Percentiles rank a stretch among this genome's conserved stretches.
These are phyloP conservation scores for Tolypocladium tropicale DNA, from an alignment of 2,329 filamentous ascomycete species.

Conservation along the genomic window DNA sequence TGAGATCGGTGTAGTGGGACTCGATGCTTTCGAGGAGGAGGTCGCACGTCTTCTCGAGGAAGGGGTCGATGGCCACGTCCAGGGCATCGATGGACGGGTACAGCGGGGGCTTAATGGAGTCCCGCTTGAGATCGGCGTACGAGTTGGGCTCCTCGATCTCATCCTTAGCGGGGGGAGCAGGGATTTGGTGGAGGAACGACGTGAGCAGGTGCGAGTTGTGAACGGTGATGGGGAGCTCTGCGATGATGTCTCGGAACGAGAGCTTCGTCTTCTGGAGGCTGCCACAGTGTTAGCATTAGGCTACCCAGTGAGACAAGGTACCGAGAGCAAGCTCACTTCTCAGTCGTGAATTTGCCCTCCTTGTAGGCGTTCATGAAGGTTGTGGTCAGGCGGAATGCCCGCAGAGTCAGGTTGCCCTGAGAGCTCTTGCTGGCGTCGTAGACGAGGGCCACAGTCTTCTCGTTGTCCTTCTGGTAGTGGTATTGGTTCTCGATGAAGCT, in stretches of 20 bases:
- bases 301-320: background rate
- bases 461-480: slow-evolving; percentile 94
- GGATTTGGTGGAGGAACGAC: slow-evolving; percentile 87
- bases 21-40: slow-evolving; percentile 94
- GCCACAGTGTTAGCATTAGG: slow-evolving; percentile 1
- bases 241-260: slow-evolving; percentile 84
- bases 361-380: slow-evolving; percentile 86
- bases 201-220: slow-evolving; percentile 98
- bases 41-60: slow-evolving; percentile 97
- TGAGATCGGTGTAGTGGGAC: slow-evolving; percentile 94
- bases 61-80: slow-evolving; percentile 90
- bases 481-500: slow-evolving; percentile 97
- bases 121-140: slow-evolving; percentile 64
- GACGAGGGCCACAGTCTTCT: slow-evolving; percentile 77
- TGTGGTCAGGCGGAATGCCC: slow-evolving; percentile 83
- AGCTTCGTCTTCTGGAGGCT: slow-evolving; percentile 93
- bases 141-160: slow-evolving; percentile 69
- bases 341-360: slow-evolving; percentile 95
- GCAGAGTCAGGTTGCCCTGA: slow-evolving; percentile 79
- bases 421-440: slow-evolving; percentile 94
- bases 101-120: slow-evolving; percentile 54
- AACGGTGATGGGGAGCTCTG: slow-evolving; percentile 79
- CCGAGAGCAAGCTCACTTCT: slow-evolving; percentile 54
- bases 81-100: slow-evolving; percentile 84
- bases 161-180: slow-evolving; percentile 48